These are phyloP conservation scores for Jatropha multifida DNA, from an alignment of 441 rosid species.

Conservation along the genomic window DNA sequence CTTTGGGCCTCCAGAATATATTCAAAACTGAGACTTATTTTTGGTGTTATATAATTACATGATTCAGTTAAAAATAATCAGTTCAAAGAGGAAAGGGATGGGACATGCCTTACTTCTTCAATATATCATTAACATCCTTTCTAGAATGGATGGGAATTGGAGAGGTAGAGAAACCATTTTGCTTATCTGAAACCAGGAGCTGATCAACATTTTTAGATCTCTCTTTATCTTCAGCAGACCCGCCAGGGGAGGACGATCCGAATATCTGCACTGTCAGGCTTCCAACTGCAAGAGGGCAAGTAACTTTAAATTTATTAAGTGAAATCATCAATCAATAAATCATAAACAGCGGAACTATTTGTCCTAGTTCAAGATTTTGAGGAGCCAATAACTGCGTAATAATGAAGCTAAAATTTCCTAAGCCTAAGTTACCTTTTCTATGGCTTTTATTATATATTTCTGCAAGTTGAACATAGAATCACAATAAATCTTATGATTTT, in stretches of 20 bases:
- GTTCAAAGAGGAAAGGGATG: background rate
- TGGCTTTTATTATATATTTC: background rate
- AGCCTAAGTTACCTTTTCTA: background rate
- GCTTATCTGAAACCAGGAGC: constrained; percentile 24
- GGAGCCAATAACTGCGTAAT: background rate
- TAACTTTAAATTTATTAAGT: background rate
- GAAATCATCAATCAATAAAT: background rate
- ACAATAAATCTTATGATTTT: background rate
- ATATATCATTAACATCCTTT: constrained; percentile 26
- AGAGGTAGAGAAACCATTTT: constrained; percentile 31
- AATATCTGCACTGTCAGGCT: constrained; percentile 56
- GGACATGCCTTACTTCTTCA: constrained; percentile 32
- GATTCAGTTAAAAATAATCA: background rate
- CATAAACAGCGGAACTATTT: background rate
- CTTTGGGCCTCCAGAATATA: background rate
- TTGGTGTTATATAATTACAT: constrained; percentile 8
- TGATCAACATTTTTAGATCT: constrained; percentile 21
- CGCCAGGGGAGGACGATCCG: constrained; percentile 34
- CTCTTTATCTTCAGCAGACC: constrained; percentile 21
- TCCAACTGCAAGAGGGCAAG: constrained; percentile 37
- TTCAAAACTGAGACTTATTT: background rate
- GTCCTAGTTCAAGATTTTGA: background rate
- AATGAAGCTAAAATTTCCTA: background rate
- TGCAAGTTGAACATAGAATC: background rate
- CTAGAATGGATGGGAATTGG: constrained; percentile 35